Evolutionary conservation across 768 basidiomycete genomes (phyloP), one percentile per base, ranked within the genome.

Genomic region (Russula virescens): DNA sequence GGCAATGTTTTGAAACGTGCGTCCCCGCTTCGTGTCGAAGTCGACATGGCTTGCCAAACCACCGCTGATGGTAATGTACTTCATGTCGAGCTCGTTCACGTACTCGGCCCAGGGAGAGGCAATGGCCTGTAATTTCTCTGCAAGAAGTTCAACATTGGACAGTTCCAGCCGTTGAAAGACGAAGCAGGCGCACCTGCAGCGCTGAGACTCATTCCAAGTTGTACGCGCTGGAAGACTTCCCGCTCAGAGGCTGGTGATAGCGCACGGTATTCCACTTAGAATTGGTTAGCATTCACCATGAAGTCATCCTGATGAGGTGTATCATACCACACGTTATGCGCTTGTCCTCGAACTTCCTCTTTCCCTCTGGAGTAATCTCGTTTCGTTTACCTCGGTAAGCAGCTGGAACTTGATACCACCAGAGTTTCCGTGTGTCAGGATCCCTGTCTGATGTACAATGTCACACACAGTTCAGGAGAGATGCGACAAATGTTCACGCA

Each of bases 151-250:
- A 52, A 28, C 11, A 61, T 47, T 56, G 18, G 25, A 51, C 34
- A 18, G 14, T 42, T 28, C 23, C 51, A 23, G 13, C n/a, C 35
- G 21, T 10, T 35, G 14, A 23, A 26, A 38, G 11, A 3, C 18
- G 19, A 31, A 14, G 56, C 26, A 61, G 18, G 68, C 75, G 49
- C 68, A 87, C 89, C 88, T 70, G 89, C 87, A 23, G 85, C 80
- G 9, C 87, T 86, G 51, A 94, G 76, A 18, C 83, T 76, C 75
- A 90, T 83, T 58, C 91, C 91, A 45, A 93, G 72, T 67, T 94
- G 91, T 18, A 94, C 91, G 28, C 91, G 79, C 67, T 89, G 87
- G 69, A 90, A 91, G 23, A 92, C 85, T 57, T 93, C 91, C 53
- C 90, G 82, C 71, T 93, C 89, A 5, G 78, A 75, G 6, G 77